Conservation (phyloP, 306 rosid genomes). For the Quercus variabilis region DNA sequence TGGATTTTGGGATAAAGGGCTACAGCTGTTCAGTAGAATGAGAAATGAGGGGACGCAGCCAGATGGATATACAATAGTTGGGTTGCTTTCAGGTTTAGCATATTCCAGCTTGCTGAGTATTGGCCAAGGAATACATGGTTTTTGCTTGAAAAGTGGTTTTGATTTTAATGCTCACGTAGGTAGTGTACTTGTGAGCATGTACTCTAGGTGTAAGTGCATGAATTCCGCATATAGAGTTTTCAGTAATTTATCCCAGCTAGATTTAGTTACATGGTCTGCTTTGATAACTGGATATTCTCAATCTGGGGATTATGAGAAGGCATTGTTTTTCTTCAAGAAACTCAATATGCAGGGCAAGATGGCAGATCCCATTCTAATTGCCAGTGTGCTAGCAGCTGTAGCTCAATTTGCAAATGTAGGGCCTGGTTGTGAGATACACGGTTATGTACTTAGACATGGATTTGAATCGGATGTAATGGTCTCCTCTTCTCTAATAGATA, state of each 20-base stretch:
- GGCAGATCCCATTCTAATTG: constrained; percentile 63
- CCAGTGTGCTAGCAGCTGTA: constrained; percentile 70
- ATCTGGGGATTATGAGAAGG: constrained; percentile 52
- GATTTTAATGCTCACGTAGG: constrained; percentile 58
- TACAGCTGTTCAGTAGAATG: constrained; percentile 55
- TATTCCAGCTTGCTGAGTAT: constrained; percentile 46
- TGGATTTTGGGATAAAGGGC: constrained; percentile 61
- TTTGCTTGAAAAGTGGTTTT: constrained; percentile 52
- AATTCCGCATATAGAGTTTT: constrained; percentile 60
- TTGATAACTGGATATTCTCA: constrained; percentile 74
- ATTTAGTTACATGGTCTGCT: constrained; percentile 86
- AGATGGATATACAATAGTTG: constrained; percentile 77
- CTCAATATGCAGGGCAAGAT: constrained; percentile 49
- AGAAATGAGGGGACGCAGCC: constrained; percentile 45
- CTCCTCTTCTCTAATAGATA: constrained; percentile 68
- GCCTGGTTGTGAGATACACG: constrained; percentile 68
- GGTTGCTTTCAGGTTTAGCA: constrained; percentile 51
- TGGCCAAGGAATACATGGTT: constrained; percentile 69
- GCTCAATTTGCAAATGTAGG: constrained; percentile 50
- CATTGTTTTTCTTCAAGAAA: constrained; percentile 52
- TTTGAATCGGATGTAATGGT: constrained; percentile 66
- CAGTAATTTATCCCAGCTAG: constrained; percentile 53
- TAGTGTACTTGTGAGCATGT: constrained; percentile 78
- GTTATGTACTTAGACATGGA: constrained; percentile 67
- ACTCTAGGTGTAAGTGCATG: constrained; percentile 71